A percentile compares a stretch with the other conserved stretches of the same genome.
phyloP scores from a whole-genome alignment of 1,139 yeast genomes.

The Yamadazyma triangularis region DNA sequence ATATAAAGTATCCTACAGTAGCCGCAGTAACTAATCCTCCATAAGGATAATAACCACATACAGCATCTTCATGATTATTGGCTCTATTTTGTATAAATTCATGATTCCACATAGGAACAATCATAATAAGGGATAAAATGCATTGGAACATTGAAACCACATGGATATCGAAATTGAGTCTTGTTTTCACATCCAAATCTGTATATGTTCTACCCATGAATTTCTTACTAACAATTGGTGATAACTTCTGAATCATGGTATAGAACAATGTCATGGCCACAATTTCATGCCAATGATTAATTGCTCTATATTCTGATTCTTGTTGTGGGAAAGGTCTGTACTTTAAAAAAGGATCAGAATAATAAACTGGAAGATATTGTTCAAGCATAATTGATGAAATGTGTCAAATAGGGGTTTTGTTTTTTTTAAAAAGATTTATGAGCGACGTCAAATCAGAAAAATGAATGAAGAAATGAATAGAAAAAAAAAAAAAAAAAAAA shows the following conservation, averaged over 20 bases:
- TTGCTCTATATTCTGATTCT: conserved; percentile 21
- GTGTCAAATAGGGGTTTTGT: too few relatives aligned
- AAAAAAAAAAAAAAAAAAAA: too few relatives aligned
- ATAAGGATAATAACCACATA: conserved; percentile 72
- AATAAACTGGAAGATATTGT: conserved; percentile 18
- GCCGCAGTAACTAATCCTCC: conserved; percentile 66
- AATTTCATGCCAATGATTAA: conserved; percentile 56
- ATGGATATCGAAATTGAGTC: conserved; percentile 80
- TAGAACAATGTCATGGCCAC: conserved; percentile 37
- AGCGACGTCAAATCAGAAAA: too few relatives aligned
- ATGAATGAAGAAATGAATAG: too few relatives aligned
- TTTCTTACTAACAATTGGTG: conserved; percentile 28
- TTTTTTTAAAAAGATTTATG: too few relatives aligned
- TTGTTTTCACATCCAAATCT: conserved; percentile 39
- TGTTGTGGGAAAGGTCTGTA: conserved; percentile 45
- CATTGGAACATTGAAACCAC: conserved; percentile 86
- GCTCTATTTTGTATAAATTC: conserved; percentile 39
- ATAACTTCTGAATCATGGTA: conserved; percentile 31
- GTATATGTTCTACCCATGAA: conserved; percentile 48
- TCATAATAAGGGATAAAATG: conserved; percentile 47
- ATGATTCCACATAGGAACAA: conserved; percentile 58
- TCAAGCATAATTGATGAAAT: too few relatives aligned
- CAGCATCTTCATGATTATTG: conserved; percentile 36
- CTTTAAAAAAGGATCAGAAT: conserved; percentile 41
- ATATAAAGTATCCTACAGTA: conserved; percentile 84